A percentile compares a stretch with the other conserved stretches of the same genome.
Conservation (phyloP, 768 basidiomycete species). For the Megacollybia marginata region DNA sequence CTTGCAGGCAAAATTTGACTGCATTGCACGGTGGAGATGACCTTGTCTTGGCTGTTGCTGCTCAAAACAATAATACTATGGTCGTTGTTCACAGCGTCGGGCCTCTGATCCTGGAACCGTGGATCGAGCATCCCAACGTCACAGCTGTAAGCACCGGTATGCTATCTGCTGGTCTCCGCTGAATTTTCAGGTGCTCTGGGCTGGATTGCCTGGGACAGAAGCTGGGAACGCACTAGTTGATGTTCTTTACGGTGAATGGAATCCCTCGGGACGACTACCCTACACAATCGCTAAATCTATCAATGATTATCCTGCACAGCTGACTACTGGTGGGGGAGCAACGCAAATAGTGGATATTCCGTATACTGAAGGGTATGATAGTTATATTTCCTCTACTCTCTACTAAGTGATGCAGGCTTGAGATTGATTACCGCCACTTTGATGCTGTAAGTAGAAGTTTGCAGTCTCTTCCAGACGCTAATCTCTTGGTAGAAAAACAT, state of each 20-base stretch:
- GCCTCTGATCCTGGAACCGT: slow-evolving; percentile 52
- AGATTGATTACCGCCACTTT: slow-evolving; percentile 70
- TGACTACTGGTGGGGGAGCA: slow-evolving; percentile 22
- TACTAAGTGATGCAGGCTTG: slow-evolving; percentile 26
- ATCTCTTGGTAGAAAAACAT: slow-evolving; percentile 47
- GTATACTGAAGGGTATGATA: slow-evolving; percentile 47
- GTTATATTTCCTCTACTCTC: not conserved
- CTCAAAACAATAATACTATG: slow-evolving; percentile 63
- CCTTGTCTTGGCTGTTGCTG: slow-evolving; percentile 62
- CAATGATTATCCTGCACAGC: slow-evolving; percentile 48
- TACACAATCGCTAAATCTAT: slow-evolving; percentile 65
- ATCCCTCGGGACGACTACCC: slow-evolving; percentile 62
- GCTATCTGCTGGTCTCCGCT: slow-evolving; percentile 4
- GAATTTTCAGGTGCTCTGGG: slow-evolving; percentile 46
- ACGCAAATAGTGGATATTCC: slow-evolving; percentile 40
- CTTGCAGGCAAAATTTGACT: slow-evolving; percentile 52
- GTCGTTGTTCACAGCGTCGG: slow-evolving; percentile 63
- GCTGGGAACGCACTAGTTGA: slow-evolving; percentile 65
- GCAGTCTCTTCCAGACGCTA: not conserved
- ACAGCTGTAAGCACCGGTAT: slow-evolving; percentile 45
- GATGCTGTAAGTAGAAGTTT: slow-evolving; percentile 42
- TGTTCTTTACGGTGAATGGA: slow-evolving; percentile 62
- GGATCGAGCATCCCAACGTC: slow-evolving; percentile 69
- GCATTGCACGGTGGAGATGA: slow-evolving; percentile 70
- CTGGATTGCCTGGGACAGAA: slow-evolving; percentile 62